Evolutionary conservation across 495 filamentous ascomycete genomes (phyloP), one percentile per base, ranked within the genome.

Genomic region (Penicillium flavigenum): DNA sequence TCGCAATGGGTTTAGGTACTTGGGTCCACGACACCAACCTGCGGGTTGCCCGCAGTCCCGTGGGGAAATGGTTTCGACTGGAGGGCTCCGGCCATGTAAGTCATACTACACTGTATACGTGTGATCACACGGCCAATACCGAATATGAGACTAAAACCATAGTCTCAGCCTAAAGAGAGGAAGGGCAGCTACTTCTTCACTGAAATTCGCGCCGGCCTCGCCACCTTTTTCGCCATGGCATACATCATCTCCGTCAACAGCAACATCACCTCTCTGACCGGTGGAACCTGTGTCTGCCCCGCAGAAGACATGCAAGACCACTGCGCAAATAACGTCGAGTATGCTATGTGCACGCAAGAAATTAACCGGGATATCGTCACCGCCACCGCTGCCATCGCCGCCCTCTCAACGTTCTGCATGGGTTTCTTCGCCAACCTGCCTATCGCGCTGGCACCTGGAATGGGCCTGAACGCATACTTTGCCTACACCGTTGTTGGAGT

Each of bases 201-300:
- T 22, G 89, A 92, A 73, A 69, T 91, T 44, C 85, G 89, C 49
- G 89, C 88, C 57, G 89, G 88, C 52, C 69, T 92, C 2, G 88
- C 88, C 31, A 89, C 89, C 47, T 91, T 92, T 78, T 91, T 92
- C 73, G 88, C 89, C 61, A 92, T 92, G 89, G 88, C 89, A 64
- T 93, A 90, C 70, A 88, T 89, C 57, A 89, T 89, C 65, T 82
- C 86, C 52, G 85, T 88, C 62, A 91, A 89, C 72, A 83, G 81
- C 49, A 87, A 78, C 62, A 88, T 91, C 67, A 81, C 85, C 51
- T 77, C 86, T 50, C 69, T 74, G 22, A 77, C 78, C 47, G 88
- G 90, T 29, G 89, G 89, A 17, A 89, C 86, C 14, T 92, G 89
- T 62, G 80, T 89, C n/a, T 93, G 89, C 65, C 79, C 81, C 51